Conservation (phyloP, 1,284 basidiomycete species). For the Ceraceosorus guamensis region DNA sequence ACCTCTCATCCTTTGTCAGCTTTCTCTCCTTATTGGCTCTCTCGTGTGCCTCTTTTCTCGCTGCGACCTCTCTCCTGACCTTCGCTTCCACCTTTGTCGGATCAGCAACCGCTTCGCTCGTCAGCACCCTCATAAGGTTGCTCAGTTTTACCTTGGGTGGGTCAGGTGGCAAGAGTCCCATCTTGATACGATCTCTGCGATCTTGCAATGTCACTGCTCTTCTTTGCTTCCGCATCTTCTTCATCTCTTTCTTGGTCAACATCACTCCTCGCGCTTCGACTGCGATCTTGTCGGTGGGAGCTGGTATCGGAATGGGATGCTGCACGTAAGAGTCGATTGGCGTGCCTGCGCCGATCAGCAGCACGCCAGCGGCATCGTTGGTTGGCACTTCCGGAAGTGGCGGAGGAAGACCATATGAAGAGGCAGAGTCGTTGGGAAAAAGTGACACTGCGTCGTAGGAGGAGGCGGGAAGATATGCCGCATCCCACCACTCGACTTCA, state of each 20-base stretch:
- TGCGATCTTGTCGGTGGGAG: constrained; percentile 75
- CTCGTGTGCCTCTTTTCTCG: constrained; percentile 79
- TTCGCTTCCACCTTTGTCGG: constrained; percentile 94
- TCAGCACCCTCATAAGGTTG: constrained; percentile 96
- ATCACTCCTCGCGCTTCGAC: constrained; percentile 50
- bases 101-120: constrained; percentile 91
- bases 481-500: constrained; percentile 95
- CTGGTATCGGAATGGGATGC: constrained; percentile 92
- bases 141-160: constrained; percentile 71
- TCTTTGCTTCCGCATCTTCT: constrained; percentile 87
- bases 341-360: constrained; percentile 53
- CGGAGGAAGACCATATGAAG: background rate
- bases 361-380: constrained; percentile 11
- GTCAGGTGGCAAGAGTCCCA: constrained; percentile 92
- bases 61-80: constrained; percentile 83
- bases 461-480: constrained; percentile 69
- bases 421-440: too few relatives aligned
- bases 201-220: constrained; percentile 85
- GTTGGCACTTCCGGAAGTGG: constrained; percentile 58
- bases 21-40: constrained; percentile 84
- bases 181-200: constrained; percentile 86
- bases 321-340: constrained; percentile 88
- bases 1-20: constrained; percentile 78
- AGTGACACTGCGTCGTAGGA: constrained; percentile 62
- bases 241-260: constrained; percentile 65